Evolutionary conservation across 176 grass and related monocot species (phyloP).

Genomic region (Oryza glumipatula): DNA sequence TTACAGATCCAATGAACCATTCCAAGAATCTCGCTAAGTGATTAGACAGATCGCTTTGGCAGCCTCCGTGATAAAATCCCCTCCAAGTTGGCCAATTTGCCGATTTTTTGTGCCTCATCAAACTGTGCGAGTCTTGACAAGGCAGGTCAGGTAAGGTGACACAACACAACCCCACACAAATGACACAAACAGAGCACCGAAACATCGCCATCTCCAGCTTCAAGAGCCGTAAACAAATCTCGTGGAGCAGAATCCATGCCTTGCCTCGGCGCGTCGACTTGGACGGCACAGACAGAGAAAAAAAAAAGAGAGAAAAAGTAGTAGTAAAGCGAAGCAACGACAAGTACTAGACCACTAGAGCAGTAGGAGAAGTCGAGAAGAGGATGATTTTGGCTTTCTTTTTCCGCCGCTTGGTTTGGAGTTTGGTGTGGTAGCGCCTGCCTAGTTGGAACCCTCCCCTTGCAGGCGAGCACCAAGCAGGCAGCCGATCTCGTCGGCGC

Average conservation of each 20-base stretch:
- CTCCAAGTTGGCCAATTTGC: neutral
- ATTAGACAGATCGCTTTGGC: neutral
- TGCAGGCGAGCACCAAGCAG: neutral
- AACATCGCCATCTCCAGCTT: neutral
- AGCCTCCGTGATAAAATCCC: neutral
- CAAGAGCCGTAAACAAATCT: neutral
- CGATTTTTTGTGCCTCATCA: neutral
- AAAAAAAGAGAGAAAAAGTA: neutral
- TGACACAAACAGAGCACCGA: neutral
- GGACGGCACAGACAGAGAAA: neutral
- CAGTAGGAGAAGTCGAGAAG: neutral
- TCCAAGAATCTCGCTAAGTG: neutral
- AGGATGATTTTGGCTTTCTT: neutral
- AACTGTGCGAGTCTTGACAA: neutral
- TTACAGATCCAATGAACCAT: neutral
- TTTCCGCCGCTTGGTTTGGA: conserved; percentile 17
- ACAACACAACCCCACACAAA: neutral
- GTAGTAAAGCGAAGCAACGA: neutral
- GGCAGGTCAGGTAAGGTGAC: neutral
- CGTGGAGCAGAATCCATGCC: neutral
- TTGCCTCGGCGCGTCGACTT: neutral
- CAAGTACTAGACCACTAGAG: neutral
- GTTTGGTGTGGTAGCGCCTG: conserved; percentile 34
- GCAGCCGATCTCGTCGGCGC: neutral
- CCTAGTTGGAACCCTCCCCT: conserved; percentile 36